Evolutionary conservation across 2,329 filamentous ascomycete genomes (phyloP).

Genomic region (Microdochium nivale): DNA sequence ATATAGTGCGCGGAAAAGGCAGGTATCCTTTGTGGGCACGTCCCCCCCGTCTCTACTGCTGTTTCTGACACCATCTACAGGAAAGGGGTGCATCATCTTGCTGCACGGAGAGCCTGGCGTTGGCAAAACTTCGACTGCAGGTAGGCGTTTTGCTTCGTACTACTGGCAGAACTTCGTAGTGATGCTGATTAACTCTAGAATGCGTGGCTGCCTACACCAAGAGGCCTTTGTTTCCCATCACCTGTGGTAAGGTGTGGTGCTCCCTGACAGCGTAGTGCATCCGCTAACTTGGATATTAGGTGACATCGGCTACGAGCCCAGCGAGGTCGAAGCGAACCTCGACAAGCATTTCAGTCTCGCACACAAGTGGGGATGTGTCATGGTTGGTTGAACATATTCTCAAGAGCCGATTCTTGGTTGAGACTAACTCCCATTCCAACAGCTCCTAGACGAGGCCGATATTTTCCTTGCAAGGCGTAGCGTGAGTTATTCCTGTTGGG

Average conservation of each 20-base stretch:
- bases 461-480: background rate
- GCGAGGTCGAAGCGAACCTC: background rate
- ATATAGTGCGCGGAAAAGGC: background rate
- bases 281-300: background rate
- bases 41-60: background rate
- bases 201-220: background rate
- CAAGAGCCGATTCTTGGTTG: too few relatives aligned
- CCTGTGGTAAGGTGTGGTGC: background rate
- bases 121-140: conserved; percentile 2
- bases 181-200: background rate
- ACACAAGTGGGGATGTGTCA: background rate
- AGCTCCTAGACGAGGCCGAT: background rate
- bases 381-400: too few relatives aligned
- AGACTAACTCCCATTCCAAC: too few relatives aligned
- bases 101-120: conserved; percentile 6
- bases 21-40: background rate
- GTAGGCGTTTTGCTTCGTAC: background rate
- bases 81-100: conserved; percentile 6
- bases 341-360: background rate
- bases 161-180: background rate
- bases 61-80: conserved; percentile 6
- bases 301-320: background rate
- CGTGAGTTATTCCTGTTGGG: too few relatives aligned
- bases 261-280: background rate
- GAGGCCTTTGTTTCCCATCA: background rate